These are phyloP conservation scores for Candida namnaoensis DNA, from an alignment of 805 yeast species.

Conservation along the genomic window DNA sequence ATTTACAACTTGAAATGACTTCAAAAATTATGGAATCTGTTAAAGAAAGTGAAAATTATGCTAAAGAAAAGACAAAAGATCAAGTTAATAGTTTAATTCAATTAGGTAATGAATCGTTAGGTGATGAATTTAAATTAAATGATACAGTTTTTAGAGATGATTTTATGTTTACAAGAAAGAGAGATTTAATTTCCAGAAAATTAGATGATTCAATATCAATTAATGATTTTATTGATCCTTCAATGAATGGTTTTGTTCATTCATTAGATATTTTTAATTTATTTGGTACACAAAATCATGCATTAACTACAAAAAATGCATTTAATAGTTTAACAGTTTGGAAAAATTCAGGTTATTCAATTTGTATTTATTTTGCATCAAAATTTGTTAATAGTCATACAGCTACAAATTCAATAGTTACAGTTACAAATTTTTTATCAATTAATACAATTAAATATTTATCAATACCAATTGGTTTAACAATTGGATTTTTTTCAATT, in stretches of 20 bases:
- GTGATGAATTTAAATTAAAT: slow-evolving; percentile 43
- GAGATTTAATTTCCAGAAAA: slow-evolving; percentile 51
- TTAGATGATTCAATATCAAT: slow-evolving; percentile 52
- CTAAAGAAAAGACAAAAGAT: slow-evolving; percentile 49
- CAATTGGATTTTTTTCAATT: slow-evolving; percentile 42
- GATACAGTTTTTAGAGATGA: slow-evolving; percentile 60
- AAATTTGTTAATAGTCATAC: slow-evolving; percentile 26
- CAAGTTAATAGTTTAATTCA: slow-evolving; percentile 55
- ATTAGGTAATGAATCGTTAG: slow-evolving; percentile 58
- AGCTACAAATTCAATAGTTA: slow-evolving; percentile 24
- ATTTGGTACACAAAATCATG: no score
- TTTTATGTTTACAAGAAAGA: slow-evolving; percentile 74
- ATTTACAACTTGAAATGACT: slow-evolving; percentile 61
- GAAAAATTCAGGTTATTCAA: slow-evolving; percentile 21
- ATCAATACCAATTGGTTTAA: slow-evolving; percentile 43
- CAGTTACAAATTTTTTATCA: slow-evolving; percentile 28
- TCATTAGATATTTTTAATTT: no score
- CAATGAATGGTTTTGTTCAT: no score
- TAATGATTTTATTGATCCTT: slow-evolving; percentile 39
- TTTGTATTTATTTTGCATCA: slow-evolving; percentile 20
- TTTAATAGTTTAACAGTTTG: slow-evolving; percentile 6
- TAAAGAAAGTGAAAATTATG: slow-evolving; percentile 53
- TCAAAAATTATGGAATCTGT: slow-evolving; percentile 60
- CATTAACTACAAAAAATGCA: neutral
- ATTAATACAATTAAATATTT: slow-evolving; percentile 31